Percentiles rank a stretch among this genome's conserved stretches.
Conservation (phyloP, 305 asterid species). For the Solanum hybrid region DNA sequence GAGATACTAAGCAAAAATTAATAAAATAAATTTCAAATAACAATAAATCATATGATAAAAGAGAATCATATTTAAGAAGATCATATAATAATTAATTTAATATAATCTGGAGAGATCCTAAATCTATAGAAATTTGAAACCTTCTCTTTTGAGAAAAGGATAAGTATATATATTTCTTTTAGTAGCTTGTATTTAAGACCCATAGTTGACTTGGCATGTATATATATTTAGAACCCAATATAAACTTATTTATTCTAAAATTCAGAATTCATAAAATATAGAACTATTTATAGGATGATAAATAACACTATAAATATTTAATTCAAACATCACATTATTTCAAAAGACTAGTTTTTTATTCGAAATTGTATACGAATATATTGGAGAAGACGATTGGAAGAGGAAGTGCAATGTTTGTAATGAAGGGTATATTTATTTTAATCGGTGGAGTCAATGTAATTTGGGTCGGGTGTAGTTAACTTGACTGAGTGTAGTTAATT, state of each 20-base stretch:
- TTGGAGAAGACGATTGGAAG: not conserved
- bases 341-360: not conserved
- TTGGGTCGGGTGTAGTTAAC: not conserved
- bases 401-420: not conserved
- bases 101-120: not conserved
- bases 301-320: not conserved
- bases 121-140: not conserved
- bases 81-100: not conserved
- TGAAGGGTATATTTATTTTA: not conserved
- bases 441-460: not conserved
- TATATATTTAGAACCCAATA: not conserved
- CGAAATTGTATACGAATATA: not conserved
- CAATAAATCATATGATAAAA: no score
- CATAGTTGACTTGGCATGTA: not conserved
- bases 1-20: no score
- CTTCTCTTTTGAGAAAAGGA: not conserved
- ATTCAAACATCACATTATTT: not conserved
- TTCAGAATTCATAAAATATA: no score
- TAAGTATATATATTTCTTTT: not conserved
- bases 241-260: not conserved
- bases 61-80: not conserved
- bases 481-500: not conserved
- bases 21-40: no score
- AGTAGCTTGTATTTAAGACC: not conserved
- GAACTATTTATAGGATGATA: not conserved